Evolutionary conservation across 805 yeast genomes (phyloP).

Genomic region (Candida jianshihensis): DNA sequence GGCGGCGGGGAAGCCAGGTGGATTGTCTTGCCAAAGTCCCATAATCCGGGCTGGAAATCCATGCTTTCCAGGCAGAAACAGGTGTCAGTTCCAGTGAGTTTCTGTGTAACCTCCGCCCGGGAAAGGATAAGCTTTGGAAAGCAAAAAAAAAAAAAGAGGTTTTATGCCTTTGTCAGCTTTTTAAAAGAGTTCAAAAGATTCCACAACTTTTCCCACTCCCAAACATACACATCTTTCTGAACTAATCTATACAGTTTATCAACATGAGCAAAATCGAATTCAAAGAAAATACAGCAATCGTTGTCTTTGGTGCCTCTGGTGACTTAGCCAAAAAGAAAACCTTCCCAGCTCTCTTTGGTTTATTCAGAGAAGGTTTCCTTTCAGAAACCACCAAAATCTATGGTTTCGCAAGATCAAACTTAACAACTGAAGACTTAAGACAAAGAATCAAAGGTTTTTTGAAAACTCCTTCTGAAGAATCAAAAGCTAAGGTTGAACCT

Average conservation of each 20-base stretch:
- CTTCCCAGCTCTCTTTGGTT: conserved; percentile 78
- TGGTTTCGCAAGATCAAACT: conserved; percentile 87
- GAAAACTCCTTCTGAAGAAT: conserved; percentile 40
- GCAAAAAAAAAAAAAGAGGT: too few relatives aligned
- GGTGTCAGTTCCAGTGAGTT: too few relatives aligned
- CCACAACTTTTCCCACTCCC: background rate
- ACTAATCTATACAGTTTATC: too few relatives aligned
- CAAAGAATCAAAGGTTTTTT: conserved; percentile 59
- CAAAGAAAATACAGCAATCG: conserved; percentile 61
- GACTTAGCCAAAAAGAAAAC: conserved; percentile 95
- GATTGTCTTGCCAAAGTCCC: too few relatives aligned
- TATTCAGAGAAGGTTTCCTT: conserved; percentile 68
- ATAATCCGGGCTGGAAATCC: too few relatives aligned
- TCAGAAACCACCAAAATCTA: conserved; percentile 65
- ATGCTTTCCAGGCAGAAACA: too few relatives aligned
- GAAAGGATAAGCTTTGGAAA: too few relatives aligned
- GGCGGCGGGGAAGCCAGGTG: background rate
- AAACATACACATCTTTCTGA: background rate
- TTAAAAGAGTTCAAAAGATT: too few relatives aligned
- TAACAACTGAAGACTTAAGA: conserved; percentile 61
- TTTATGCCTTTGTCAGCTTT: too few relatives aligned
- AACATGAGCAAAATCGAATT: conserved; percentile 29
- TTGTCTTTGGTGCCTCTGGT: conserved; percentile 92
- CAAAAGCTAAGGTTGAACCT: conserved; percentile 40
- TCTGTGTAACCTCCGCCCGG: too few relatives aligned